Evolutionary conservation across 2,329 filamentous ascomycete species (phyloP).

Genomic region (Penicillium sp.): DNA sequence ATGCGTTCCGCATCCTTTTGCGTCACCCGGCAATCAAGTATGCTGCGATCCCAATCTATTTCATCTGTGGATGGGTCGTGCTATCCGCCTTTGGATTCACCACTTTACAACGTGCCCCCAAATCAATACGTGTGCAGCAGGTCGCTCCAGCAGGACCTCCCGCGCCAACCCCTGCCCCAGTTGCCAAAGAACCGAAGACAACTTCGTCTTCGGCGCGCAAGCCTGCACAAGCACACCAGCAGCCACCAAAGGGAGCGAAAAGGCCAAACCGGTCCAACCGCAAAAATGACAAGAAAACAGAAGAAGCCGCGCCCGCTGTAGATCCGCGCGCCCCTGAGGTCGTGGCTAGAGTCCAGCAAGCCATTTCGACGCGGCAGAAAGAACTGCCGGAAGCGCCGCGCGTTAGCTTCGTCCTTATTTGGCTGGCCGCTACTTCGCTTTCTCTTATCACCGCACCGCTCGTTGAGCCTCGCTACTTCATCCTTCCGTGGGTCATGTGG

Average conservation of each 20-base stretch:
- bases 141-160: conserved; percentile 12
- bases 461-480: conserved; percentile 94
- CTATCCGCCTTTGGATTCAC: conserved; percentile 59
- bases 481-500: conserved; percentile 93
- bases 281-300: conserved; percentile 21
- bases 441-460: conserved; percentile 84
- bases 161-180: conserved; percentile 12
- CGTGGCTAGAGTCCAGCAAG: conserved; percentile 29
- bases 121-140: conserved; percentile 20
- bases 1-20: conserved; percentile 82
- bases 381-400: conserved; percentile 31
- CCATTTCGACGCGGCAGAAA: conserved; percentile 31
- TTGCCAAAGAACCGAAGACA: not conserved
- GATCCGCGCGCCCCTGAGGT: conserved; percentile 28
- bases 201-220: not conserved
- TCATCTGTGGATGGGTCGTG: conserved; percentile 63
- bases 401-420: conserved; percentile 56
- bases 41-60: conserved; percentile 65
- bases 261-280: conserved; percentile 24
- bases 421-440: conserved; percentile 66
- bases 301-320: conserved; percentile 2
- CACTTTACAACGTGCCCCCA: conserved; percentile 22
- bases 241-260: conserved; percentile 22
- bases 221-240: conserved; percentile 6
- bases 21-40: conserved; percentile 63